Evolutionary conservation across 768 basidiomycete species (phyloP), one percentile per base, ranked within the genome.

Genomic region (Tylopilus felleus): DNA sequence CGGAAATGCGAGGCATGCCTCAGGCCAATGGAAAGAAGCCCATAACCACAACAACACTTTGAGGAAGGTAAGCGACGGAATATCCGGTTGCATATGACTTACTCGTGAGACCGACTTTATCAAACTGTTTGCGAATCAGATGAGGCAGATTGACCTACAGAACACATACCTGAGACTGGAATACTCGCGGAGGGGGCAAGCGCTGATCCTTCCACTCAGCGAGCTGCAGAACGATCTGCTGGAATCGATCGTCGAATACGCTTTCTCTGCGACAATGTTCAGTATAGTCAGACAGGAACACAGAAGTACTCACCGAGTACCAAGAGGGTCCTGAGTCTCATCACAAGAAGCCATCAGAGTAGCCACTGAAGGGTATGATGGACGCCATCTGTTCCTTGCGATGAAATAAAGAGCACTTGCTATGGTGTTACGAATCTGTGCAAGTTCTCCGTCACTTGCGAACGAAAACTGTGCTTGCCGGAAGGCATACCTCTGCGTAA

Each of bases 71-170:
- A 61, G 65, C 51, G 44, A 45, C 13, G 40, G 23, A 19, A 38
- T 22, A 47, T 50, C 13, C 13, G 13, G 29, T 28, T 44, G 27
- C 14, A 10, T 33, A 35, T 25, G 49, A 70, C 66, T 67, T 72
- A 92, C 90, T 74, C n/a, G 91, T 90, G 52, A 91, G 72, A 3
- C 90, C 90, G 56, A 91, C 83, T 74, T 90, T 93, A 72, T 96
- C 93, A 67, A 94, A 94, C 79, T 90, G 60, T 21, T 55, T 46
- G 44, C 22, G n/a, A 19, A 46, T 68, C 35, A 68, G 58, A 54
- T 41, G 28, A n/a, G 28, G 13, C 57, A 25, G 5, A 33, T 28
- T 14, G 25, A 25, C 33, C 14, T 29, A 47, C 19, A 42, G 43
- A 31, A 23, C 36, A 67, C 73, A 39, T 63, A 80, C 86, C 72